Evolutionary conservation across 192 early-diverging fungal species (phyloP).

Genomic region (Funneliformis geosporum): DNA sequence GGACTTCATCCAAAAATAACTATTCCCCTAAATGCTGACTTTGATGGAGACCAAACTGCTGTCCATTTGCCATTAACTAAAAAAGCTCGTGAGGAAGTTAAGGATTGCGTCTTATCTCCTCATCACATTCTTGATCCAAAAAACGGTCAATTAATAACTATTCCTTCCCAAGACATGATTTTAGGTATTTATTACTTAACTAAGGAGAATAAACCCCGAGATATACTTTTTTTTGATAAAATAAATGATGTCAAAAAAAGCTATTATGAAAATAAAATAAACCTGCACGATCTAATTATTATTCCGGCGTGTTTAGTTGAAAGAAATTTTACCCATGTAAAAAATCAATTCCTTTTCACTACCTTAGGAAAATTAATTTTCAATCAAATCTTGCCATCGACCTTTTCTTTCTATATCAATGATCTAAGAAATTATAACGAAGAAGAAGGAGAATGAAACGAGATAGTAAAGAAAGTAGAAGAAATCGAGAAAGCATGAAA

Average conservation of each 20-base stretch:
- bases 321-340: background rate
- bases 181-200: slow-evolving; percentile 26
- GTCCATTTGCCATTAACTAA: background rate
- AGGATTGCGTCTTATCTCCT: background rate
- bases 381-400: slow-evolving; percentile 11
- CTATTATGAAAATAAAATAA: background rate
- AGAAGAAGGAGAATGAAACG: background rate
- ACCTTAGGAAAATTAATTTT: slow-evolving; percentile 14
- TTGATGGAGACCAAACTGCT: slow-evolving; percentile 25
- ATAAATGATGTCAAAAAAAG: background rate
- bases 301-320: background rate
- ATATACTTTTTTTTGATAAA: background rate
- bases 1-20: slow-evolving; percentile 20
- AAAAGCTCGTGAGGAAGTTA: background rate
- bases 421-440: slow-evolving; percentile 2
- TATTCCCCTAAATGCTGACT: slow-evolving; percentile 13
- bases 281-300: background rate
- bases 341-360: slow-evolving; percentile 16
- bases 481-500: slow-evolving; percentile 18
- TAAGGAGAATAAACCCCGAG: background rate
- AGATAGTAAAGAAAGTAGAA: background rate
- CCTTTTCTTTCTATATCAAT: slow-evolving; percentile 17
- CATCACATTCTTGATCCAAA: slow-evolving; percentile 21
- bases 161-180: slow-evolving; percentile 21
- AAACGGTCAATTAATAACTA: slow-evolving; percentile 12